Percentiles rank a stretch among this genome's conserved stretches.
Evolutionary conservation across 2,329 filamentous ascomycete genomes (phyloP).

Genomic region (Sporothrix brunneoviolacea): DNA sequence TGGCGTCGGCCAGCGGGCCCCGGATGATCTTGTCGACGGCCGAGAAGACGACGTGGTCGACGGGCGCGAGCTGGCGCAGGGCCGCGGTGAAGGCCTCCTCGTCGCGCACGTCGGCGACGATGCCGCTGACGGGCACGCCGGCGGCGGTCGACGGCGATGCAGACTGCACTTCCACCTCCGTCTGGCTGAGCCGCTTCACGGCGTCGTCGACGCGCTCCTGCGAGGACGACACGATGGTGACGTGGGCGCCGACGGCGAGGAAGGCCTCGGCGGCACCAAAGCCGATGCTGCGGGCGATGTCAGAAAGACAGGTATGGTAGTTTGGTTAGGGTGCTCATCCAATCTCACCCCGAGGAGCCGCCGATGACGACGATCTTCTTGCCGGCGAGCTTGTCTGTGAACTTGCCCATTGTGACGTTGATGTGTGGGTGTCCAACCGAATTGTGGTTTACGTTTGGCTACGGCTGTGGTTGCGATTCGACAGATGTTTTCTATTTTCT

Average conservation of each 20-base stretch:
- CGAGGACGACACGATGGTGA: slow-evolving; percentile 31
- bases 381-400: slow-evolving; percentile 27
- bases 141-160: no score
- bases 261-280: slow-evolving; percentile 31
- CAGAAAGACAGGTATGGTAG: background rate
- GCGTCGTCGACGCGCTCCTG: slow-evolving; percentile 26
- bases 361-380: slow-evolving; percentile 31
- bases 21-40: slow-evolving; percentile 33
- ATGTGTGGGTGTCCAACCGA: no score
- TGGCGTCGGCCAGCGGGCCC: slow-evolving; percentile 27
- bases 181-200: slow-evolving; percentile 23
- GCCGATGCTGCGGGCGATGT: slow-evolving; percentile 27
- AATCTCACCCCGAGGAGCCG: slow-evolving; percentile 29
- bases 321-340: no score
- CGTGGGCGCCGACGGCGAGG: slow-evolving; percentile 28
- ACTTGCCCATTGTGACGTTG: slow-evolving; percentile 16
- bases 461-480: no score
- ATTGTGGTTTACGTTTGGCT: no score
- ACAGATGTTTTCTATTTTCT: no score
- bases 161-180: slow-evolving; percentile 10
- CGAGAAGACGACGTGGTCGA: slow-evolving; percentile 34
- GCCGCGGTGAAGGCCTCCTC: slow-evolving; percentile 27
- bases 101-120: slow-evolving; percentile 29
- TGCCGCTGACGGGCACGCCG: slow-evolving; percentile 20
- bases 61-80: slow-evolving; percentile 26